These are phyloP conservation scores for Coriaria nepalensis DNA, from an alignment of 306 rosid genomes.

Conservation along the genomic window DNA sequence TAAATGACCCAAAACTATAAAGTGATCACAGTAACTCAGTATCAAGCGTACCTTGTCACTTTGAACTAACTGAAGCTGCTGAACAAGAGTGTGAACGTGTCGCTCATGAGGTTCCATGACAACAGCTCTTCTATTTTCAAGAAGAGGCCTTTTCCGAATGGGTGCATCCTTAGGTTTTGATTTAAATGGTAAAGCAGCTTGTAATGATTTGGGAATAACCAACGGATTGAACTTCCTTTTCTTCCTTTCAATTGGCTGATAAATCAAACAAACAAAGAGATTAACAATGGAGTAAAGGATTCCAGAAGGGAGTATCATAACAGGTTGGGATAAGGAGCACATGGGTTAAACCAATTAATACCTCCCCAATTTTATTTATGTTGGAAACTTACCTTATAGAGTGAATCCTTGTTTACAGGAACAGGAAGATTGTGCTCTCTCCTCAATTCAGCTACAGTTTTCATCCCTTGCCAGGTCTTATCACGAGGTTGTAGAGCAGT, in stretches of 20 bases:
- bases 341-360: not conserved
- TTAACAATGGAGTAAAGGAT: not conserved
- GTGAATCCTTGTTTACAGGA: constrained; percentile 84
- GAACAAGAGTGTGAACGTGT: constrained; percentile 52
- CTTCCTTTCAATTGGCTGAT: constrained; percentile 71
- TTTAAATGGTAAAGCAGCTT: constrained; percentile 54
- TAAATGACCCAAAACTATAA: no score
- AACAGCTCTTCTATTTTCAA: constrained; percentile 57
- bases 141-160: constrained; percentile 25
- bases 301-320: not conserved
- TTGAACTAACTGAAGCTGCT: constrained; percentile 40
- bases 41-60: constrained; percentile 44
- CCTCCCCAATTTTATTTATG: constrained; percentile 4
- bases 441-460: constrained; percentile 82
- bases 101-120: constrained; percentile 60
- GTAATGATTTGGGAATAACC: constrained; percentile 70
- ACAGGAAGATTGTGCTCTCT: constrained; percentile 50
- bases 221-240: constrained; percentile 63
- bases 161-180: constrained; percentile 63
- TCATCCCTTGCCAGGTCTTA: constrained; percentile 79
- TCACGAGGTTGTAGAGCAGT: constrained; percentile 85
- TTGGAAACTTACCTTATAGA: constrained; percentile 48
- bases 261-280: constrained; percentile 2
- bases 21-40: no score
- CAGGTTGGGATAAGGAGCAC: not conserved